Conservation (phyloP, 108 stramenopile species). For the Nitzschia sp. region DNA sequence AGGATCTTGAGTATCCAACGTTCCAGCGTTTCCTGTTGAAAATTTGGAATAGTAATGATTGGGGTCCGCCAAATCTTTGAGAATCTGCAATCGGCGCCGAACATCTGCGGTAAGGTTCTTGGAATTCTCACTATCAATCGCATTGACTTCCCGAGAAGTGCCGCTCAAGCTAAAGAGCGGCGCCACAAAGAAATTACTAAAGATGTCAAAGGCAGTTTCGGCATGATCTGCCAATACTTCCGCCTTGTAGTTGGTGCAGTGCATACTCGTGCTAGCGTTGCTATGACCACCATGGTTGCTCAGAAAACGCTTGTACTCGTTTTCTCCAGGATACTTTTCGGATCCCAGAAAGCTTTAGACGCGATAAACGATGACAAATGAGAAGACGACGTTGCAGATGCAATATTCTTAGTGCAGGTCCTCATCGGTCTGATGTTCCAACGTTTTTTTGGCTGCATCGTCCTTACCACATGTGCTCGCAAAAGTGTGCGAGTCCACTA, state of each 20-base stretch:
- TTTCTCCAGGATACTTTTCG: conserved; percentile 73
- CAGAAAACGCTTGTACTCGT: conserved; percentile 81
- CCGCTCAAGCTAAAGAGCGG: conserved; percentile 82
- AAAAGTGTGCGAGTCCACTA: conserved; percentile 89
- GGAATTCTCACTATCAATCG: conserved; percentile 88
- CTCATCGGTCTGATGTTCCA: too few relatives aligned
- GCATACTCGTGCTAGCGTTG: conserved; percentile 86
- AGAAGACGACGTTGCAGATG: too few relatives aligned
- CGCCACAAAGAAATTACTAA: conserved; percentile 76
- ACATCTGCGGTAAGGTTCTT: conserved; percentile 85
- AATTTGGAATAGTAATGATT: conserved; percentile 85
- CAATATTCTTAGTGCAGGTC: too few relatives aligned
- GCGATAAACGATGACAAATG: too few relatives aligned
- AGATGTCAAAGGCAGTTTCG: conserved; percentile 80
- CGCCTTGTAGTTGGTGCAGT: conserved; percentile 86
- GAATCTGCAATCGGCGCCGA: conserved; percentile 75
- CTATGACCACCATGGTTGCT: conserved; percentile 74
- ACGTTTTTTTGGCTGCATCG: too few relatives aligned
- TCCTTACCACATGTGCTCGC: conserved; percentile 86
- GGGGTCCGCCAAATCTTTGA: conserved; percentile 69
- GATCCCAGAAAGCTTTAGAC: conserved; percentile 75
- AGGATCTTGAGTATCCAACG: conserved; percentile 58
- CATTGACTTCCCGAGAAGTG: conserved; percentile 79
- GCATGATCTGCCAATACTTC: conserved; percentile 76
- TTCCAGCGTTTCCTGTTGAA: conserved; percentile 76